Conservation (phyloP, 352 stramenopile species). For the Globisporangium polare region DNA sequence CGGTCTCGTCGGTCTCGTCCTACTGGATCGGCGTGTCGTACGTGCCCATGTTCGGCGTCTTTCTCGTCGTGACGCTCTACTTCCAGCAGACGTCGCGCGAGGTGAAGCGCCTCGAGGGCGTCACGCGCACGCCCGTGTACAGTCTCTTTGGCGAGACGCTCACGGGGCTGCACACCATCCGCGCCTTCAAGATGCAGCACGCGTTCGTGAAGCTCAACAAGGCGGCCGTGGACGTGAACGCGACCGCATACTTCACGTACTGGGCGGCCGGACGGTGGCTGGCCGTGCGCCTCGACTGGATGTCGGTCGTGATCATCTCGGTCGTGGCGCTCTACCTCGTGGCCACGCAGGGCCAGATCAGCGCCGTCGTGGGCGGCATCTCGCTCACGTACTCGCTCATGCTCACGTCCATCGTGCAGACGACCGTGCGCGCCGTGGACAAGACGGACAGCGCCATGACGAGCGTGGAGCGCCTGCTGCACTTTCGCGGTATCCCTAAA, state of each 20-base stretch:
- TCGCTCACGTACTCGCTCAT: slow-evolving; percentile 36
- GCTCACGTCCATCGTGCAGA: slow-evolving; percentile 24
- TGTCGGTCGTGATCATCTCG: slow-evolving; percentile 83
- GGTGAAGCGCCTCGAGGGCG: slow-evolving; percentile 91
- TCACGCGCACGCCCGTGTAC: slow-evolving; percentile 89
- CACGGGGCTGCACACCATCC: slow-evolving; percentile 88
- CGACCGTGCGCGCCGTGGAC: background rate
- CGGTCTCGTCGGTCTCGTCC: slow-evolving; percentile 17
- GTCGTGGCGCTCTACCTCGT: slow-evolving; percentile 88
- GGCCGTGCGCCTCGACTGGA: slow-evolving; percentile 86
- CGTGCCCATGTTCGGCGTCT: slow-evolving; percentile 49
- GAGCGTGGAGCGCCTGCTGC: slow-evolving; percentile 31
- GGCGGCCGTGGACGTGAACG: slow-evolving; percentile 35
- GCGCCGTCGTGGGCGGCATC: slow-evolving; percentile 14
- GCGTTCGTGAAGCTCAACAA: slow-evolving; percentile 37
- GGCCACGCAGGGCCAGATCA: slow-evolving; percentile 34
- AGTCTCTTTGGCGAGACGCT: slow-evolving; percentile 89
- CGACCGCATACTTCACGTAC: slow-evolving; percentile 43
- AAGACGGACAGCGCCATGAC: slow-evolving; percentile 36
- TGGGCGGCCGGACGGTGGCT: slow-evolving; percentile 87
- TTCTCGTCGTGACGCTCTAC: slow-evolving; percentile 61
- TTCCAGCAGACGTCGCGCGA: slow-evolving; percentile 82
- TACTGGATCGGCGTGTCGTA: slow-evolving; percentile 23
- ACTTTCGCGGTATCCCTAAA: slow-evolving; percentile 25
- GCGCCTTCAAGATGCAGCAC: slow-evolving; percentile 45